These are phyloP conservation scores for Murraya koenigii DNA, from an alignment of 345 rosid genomes.

Conservation along the genomic window DNA sequence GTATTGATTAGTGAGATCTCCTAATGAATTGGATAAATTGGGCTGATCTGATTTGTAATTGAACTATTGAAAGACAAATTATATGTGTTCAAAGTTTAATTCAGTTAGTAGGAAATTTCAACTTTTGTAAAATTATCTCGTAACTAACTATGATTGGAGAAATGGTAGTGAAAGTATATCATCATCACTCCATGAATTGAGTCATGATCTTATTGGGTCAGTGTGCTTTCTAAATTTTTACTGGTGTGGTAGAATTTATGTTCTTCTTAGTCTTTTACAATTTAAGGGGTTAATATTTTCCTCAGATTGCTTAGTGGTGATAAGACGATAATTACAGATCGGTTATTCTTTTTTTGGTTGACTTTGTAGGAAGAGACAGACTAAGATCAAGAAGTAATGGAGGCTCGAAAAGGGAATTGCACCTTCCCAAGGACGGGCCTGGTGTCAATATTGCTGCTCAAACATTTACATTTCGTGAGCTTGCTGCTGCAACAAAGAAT, in stretches of 20 bases:
- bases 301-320: background rate
- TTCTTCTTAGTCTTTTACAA: background rate
- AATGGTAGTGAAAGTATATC: background rate
- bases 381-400: conserved; percentile 63
- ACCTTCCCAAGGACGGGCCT: conserved; percentile 52
- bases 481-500: conserved; percentile 88
- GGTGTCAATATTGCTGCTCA: conserved; percentile 78
- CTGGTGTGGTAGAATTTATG: background rate
- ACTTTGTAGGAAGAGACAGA: conserved; percentile 71
- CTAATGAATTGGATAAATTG: conserved; percentile 28
- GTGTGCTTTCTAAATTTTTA: background rate
- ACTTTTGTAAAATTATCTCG: background rate
- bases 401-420: conserved; percentile 61
- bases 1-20: conserved; percentile 26
- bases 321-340: conserved; percentile 3
- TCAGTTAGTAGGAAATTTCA: background rate
- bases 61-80: conserved; percentile 5
- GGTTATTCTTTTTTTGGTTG: conserved; percentile 22
- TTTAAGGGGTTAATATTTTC: conserved; percentile 10
- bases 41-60: conserved; percentile 34
- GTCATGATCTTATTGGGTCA: background rate
- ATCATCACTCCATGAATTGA: background rate
- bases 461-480: conserved; percentile 83
- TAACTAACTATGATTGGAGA: background rate
- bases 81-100: background rate